These are phyloP conservation scores for Amoebophrya sp. DNA, from an alignment of 169 alveolate species.

Conservation along the genomic window DNA sequence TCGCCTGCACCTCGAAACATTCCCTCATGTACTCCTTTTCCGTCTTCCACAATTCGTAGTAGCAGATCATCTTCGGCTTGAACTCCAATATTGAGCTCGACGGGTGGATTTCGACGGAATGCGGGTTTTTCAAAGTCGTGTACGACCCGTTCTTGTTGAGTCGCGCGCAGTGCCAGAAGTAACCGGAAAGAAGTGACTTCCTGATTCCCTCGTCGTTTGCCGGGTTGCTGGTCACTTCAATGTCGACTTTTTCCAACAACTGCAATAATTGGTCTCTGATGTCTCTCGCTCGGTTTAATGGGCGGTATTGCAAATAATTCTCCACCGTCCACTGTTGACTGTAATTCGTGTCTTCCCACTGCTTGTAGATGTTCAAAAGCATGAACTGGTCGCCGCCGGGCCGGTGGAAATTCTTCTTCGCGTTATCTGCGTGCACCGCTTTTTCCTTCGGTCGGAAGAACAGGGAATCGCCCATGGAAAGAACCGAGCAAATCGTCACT, in stretches of 20 bases:
- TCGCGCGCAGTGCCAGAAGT: background rate
- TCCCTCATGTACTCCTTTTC: background rate
- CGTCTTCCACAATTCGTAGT: background rate
- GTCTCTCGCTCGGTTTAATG: conserved; percentile 95
- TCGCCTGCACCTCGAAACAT: background rate
- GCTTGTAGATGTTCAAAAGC: conserved; percentile 88
- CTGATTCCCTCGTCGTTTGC: background rate
- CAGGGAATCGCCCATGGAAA: conserved; percentile 82
- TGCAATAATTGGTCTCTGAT: conserved; percentile 87
- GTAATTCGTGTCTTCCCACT: conserved; percentile 93
- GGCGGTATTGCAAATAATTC: conserved; percentile 85
- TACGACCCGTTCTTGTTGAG: background rate
- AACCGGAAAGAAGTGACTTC: background rate
- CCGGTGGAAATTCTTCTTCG: conserved; percentile 85
- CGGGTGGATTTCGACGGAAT: background rate
- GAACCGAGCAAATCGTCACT: conserved; percentile 92
- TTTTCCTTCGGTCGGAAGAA: conserved; percentile 96
- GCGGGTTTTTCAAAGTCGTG: background rate
- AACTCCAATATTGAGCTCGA: background rate
- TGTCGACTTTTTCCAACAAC: conserved; percentile 68
- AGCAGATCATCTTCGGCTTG: background rate
- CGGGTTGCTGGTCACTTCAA: background rate
- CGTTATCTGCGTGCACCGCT: conserved; percentile 95
- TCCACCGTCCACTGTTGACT: conserved; percentile 91
- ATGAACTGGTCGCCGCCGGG: conserved; percentile 97